A percentile compares a stretch with the other conserved stretches of the same genome.
Evolutionary conservation across 1,284 basidiomycete species (phyloP).

Genomic region (Hemileia vastatrix): DNA sequence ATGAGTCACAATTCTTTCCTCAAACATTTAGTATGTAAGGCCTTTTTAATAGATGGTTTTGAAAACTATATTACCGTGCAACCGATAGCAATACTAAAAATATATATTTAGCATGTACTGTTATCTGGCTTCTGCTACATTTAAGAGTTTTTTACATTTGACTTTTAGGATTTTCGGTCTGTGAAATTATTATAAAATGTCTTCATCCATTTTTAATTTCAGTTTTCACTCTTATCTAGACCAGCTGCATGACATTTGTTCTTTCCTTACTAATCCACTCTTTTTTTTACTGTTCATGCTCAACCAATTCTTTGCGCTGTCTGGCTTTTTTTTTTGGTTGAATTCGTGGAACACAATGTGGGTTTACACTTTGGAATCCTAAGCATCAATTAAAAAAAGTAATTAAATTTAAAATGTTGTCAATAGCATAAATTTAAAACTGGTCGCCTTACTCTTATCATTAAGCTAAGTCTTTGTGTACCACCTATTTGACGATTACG

Average conservation of each 20-base stretch:
- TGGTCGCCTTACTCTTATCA: constrained; percentile 12
- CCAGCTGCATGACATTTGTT: no score
- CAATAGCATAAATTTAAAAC: background rate
- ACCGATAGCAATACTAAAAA: no score
- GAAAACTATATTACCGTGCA: background rate
- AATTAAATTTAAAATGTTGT: background rate
- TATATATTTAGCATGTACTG: no score
- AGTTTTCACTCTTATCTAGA: no score
- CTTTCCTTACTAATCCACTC: no score
- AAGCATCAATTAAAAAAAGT: background rate
- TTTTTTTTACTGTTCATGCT: no score
- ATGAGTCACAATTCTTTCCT: background rate
- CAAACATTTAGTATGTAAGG: background rate
- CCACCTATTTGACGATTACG: background rate
- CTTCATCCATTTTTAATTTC: no score
- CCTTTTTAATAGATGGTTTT: background rate
- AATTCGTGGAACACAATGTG: background rate
- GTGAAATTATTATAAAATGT: no score
- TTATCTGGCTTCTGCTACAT: no score
- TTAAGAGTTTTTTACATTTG: no score
- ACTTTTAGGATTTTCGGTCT: no score
- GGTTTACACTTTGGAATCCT: background rate
- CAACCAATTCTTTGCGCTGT: no score
- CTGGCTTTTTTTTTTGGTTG: background rate
- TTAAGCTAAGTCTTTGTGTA: constrained; percentile 18